phyloP scores from a whole-genome alignment of 257 asterid genomes.

The Gynochthodes officinalis region DNA sequence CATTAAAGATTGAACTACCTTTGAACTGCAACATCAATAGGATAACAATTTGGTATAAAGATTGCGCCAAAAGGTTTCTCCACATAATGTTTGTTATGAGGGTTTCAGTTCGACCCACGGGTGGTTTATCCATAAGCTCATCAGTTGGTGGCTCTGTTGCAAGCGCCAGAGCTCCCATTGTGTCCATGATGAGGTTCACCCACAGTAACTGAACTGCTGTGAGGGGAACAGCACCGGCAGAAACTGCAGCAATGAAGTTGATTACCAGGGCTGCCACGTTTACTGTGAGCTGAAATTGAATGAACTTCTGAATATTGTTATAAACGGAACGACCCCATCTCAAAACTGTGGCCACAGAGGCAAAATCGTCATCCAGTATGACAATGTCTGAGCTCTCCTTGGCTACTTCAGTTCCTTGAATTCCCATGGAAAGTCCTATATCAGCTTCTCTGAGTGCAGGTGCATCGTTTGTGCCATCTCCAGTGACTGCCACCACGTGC shows the following conservation, averaged over 20 bases:
- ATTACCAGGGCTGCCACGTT: conserved; percentile 37
- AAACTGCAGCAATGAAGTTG: conserved; percentile 35
- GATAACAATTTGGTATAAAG: conserved; percentile 19
- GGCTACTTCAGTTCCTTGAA: conserved; percentile 37
- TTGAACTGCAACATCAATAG: conserved; percentile 19
- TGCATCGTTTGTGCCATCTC: conserved; percentile 39
- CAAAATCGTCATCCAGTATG: conserved; percentile 36
- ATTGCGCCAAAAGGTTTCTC: conserved; percentile 28
- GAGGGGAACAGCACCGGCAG: conserved; percentile 25
- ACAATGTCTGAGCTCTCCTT: conserved; percentile 39
- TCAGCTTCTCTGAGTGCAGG: conserved; percentile 37
- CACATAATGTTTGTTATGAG: conserved; percentile 26
- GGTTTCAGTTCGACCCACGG: conserved; percentile 19
- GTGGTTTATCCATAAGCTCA: conserved; percentile 26
- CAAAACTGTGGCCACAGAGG: conserved; percentile 32
- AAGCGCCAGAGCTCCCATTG: conserved; percentile 26
- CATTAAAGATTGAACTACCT: conserved; percentile 16
- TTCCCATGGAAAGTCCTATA: conserved; percentile 40
- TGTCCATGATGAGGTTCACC: conserved; percentile 30
- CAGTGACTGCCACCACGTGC: conserved; percentile 37
- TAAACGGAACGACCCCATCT: conserved; percentile 44
- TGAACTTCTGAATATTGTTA: conserved; percentile 38
- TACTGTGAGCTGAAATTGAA: conserved; percentile 44
- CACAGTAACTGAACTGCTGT: conserved; percentile 24
- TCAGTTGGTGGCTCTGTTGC: conserved; percentile 25